Evolutionary conservation across 257 asterid species (phyloP), one percentile per base, ranked within the genome.

Genomic region (Osmanthus fragrans): DNA sequence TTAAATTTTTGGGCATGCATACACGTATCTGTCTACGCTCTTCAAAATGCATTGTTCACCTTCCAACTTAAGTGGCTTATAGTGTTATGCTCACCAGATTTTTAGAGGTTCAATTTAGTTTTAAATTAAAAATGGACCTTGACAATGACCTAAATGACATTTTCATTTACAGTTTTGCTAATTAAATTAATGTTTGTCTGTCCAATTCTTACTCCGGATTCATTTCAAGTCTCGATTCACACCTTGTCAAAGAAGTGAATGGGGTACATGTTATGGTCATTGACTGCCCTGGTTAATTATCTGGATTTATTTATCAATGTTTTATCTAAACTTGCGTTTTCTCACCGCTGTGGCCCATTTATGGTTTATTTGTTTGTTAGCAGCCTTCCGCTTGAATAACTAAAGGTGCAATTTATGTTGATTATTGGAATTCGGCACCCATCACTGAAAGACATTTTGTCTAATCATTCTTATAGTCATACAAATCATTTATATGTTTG

Each of bases 401-500:
- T 21, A 18, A 21, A 75, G 58, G 36, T 64, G 77, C 81, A 9
- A 37, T 47, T 72, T 68, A 58, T 37, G 23, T 66, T 21, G 70
- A 12, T 40, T 16, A 42, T 18, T 71, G 15, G 60, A 33, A 73
- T 76, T 36, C 8, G 60, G 5, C 56, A 51, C 33, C 72, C 39
- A 19, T 72, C 40, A 39, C 36, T 30, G 72, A 23, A 75, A 39
- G 66, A 70, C 42, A 21, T 63, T 27, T 63, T 63, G 18, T 63
- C 69, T 27, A 63, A 63, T 27, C 36, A 27, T 10, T 63, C 69
- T 63, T 25, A 27, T 23, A 7, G 73, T 71, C 70, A 45, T 60
- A 40, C 74, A 51, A 84, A 87, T 80, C 47, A 39, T 82, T 71
- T 76, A 42, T 68, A 76, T 76, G 33, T 83, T 77, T 90, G 89